These are phyloP conservation scores for Phytopythium mirpurense DNA, from an alignment of 352 stramenopile genomes.

Conservation along the genomic window DNA sequence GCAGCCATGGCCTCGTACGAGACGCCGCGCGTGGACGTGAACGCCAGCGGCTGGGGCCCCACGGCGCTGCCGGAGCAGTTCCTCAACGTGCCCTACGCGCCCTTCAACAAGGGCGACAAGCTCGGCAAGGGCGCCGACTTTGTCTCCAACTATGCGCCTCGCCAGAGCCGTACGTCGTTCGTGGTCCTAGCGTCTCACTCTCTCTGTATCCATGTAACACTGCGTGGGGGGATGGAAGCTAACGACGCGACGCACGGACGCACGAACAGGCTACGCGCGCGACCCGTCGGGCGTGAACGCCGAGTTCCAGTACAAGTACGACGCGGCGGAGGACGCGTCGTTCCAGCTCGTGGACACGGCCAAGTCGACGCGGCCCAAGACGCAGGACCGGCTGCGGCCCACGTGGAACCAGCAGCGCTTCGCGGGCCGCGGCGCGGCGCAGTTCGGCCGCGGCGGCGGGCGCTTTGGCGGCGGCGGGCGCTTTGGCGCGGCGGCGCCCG, in stretches of 20 bases:
- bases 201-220: background rate
- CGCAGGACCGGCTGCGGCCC: constrained; percentile 69
- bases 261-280: constrained; percentile 25
- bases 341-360: constrained; percentile 95
- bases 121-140: constrained; percentile 94
- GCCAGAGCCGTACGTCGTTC: constrained; percentile 20
- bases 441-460: constrained; percentile 27
- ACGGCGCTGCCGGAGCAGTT: constrained; percentile 88
- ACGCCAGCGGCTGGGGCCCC: constrained; percentile 78
- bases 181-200: background rate
- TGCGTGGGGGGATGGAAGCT: no score
- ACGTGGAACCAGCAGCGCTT: constrained; percentile 88
- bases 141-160: constrained; percentile 66
- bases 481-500: constrained; percentile 22
- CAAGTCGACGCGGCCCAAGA: constrained; percentile 79
- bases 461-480: constrained; percentile 15
- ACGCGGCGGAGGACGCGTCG: constrained; percentile 85
- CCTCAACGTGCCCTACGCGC: constrained; percentile 91
- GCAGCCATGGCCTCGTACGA: constrained; percentile 65
- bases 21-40: constrained; percentile 76
- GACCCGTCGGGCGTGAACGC: constrained; percentile 85
- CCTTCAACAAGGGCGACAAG: constrained; percentile 95
- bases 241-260: no score
- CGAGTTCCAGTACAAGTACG: constrained; percentile 94
- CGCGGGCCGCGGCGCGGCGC: constrained; percentile 39